Evolutionary conservation across 164 flowering plant genomes (phyloP).

Genomic region (Umbilicus rupestris): DNA sequence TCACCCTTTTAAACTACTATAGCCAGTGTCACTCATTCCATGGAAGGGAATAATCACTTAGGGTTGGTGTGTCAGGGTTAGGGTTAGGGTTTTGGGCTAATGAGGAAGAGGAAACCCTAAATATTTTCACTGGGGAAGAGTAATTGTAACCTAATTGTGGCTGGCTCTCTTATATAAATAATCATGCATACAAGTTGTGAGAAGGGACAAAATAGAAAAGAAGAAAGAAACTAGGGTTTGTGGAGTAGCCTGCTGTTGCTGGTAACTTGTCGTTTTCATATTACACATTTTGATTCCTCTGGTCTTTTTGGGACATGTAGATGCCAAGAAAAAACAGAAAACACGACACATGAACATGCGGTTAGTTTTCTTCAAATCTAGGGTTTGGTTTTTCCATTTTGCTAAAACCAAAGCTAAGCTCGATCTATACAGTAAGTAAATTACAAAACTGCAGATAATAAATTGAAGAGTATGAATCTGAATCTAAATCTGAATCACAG

Average conservation of each 20-base stretch:
- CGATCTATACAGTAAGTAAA: neutral
- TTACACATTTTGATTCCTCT: constrained; percentile 4
- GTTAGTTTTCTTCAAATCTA: constrained; percentile 3
- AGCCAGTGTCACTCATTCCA: too few relatives aligned
- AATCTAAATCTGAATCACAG: too few relatives aligned
- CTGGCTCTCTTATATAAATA: too few relatives aligned
- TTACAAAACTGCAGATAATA: neutral
- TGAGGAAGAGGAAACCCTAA: too few relatives aligned
- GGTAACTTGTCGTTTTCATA: neutral
- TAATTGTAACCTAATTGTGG: too few relatives aligned
- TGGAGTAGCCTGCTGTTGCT: neutral
- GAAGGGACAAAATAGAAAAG: constrained; percentile 2
- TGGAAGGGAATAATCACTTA: too few relatives aligned
- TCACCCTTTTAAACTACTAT: too few relatives aligned
- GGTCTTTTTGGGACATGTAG: neutral
- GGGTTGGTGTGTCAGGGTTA: too few relatives aligned
- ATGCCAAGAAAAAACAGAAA: constrained; percentile 1
- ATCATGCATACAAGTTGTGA: neutral
- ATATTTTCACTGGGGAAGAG: too few relatives aligned
- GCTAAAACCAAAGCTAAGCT: neutral
- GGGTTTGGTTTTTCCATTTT: neutral
- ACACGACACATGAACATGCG: neutral
- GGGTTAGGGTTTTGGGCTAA: too few relatives aligned
- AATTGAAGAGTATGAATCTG: neutral
- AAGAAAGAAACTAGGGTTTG: neutral